A percentile compares a stretch with the other conserved stretches of the same genome.
Conservation (phyloP, 2,329 filamentous ascomycete species). For the Cercospora sp. region DNA sequence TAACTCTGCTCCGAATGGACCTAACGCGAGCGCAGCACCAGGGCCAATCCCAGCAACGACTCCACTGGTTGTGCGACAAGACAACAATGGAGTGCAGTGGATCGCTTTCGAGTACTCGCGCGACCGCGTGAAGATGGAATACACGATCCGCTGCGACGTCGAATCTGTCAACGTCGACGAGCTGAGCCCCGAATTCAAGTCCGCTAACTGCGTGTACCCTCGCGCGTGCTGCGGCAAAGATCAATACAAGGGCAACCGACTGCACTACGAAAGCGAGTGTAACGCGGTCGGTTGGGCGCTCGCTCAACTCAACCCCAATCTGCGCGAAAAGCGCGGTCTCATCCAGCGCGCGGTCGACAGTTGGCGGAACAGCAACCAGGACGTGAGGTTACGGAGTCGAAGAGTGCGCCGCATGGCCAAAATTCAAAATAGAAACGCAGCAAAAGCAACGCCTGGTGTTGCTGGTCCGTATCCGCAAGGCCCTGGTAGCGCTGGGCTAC, state of each 20-base stretch:
- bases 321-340: slow-evolving; percentile 89
- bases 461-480: slow-evolving; percentile 62
- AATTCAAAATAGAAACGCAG: slow-evolving; percentile 69
- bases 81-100: slow-evolving; percentile 97
- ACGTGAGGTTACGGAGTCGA: slow-evolving; percentile 84
- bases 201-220: slow-evolving; percentile 97
- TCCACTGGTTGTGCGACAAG: slow-evolving; percentile 88
- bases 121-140: slow-evolving; percentile 98
- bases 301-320: slow-evolving; percentile 84
- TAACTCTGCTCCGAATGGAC: slow-evolving; percentile 46
- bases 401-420: slow-evolving; percentile 94
- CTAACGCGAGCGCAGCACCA: slow-evolving; percentile 88
- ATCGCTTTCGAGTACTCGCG: slow-evolving; percentile 98
- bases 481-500: slow-evolving; percentile 60
- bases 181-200: slow-evolving; percentile 86
- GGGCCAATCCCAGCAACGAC: slow-evolving; percentile 97
- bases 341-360: slow-evolving; percentile 97
- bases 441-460: slow-evolving; percentile 28
- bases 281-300: slow-evolving; percentile 99
- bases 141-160: slow-evolving; percentile 96
- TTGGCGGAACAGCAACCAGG: slow-evolving; percentile 98
- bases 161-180: slow-evolving; percentile 92
- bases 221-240: slow-evolving; percentile 93
- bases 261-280: slow-evolving; percentile 97
- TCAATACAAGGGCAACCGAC: slow-evolving; percentile 90